Evolutionary conservation across 176 grass and related monocot genomes (phyloP), one percentile per base, ranked within the genome.

Genomic region (Triticum dicoccoides): DNA sequence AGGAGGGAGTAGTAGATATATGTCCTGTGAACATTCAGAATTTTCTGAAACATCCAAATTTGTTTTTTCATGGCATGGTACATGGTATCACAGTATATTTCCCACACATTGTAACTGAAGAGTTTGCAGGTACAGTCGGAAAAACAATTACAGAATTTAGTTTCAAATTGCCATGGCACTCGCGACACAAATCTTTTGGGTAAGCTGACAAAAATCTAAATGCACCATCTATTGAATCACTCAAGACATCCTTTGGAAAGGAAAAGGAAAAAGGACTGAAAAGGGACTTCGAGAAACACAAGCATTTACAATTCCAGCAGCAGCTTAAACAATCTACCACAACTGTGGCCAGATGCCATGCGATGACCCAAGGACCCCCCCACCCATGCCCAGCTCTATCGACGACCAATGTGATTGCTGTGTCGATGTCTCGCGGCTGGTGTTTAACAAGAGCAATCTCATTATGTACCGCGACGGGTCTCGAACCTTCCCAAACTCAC

Each of bases 261-360:
- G 24, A 76, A 32, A 52, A 33, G 1, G 2, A 30, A 70, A 27
- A 32, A 21, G 2, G 37, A 8, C 45, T 29, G 8, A 75, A 67
- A 66, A 27, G 9, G 20, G 18, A 76, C 67, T 49, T 75, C 5
- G 79, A 12, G 25, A 49, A 80, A 75, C 29, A 2, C 4, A 84
- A 85, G 12, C 82, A 88, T 88, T 82, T 88, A 85, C 78, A 88
- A 52, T 65, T 78, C 41, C 82, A 44, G 38, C 32, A 11, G 32
- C 86, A 38, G 71, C 21, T 63, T 30, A 20, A 20, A 84, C 24
- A 76, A 76, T 37, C 34, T 76, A 73, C 51, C 38, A 65, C 77
- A 85, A 71, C n/a, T 66, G 52, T 29, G 20, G 51, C 10, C 29
- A 35, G 8, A 72, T 21, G 63, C n/a, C 51, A 61, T 9, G 44